Evolutionary conservation across 108 stramenopile genomes (phyloP), one percentile per base, ranked within the genome.

Genomic region (Epipyxis sp.): DNA sequence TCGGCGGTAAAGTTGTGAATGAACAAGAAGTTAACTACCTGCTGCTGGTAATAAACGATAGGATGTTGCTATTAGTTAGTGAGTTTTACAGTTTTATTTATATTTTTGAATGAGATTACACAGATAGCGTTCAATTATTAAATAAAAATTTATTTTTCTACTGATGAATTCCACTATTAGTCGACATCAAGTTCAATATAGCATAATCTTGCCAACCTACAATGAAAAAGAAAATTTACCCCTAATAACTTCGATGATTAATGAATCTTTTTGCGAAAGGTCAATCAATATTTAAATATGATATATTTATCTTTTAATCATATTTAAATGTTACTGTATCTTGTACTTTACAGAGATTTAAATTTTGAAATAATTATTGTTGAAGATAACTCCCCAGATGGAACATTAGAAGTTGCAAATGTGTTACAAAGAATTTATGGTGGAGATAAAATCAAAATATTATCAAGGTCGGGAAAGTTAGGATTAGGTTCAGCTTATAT

Each of bases 221-320:
- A 96, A 99, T 80, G 98, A 99, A 79, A 83, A 94, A 27, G 95
- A 97, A 20, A 99, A 99, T 83, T 89, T 97, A 25, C 96, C 98
- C 29, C 85, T 99, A 35, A 96, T 96, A 20, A 84, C 92, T 32
- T 95, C 90, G 78, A 79, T 98, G 69, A 59, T 98, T 37, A 84
- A 95, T 79, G 87, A 89, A 67, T 86, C 88, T 0, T 59, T 54
- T 65, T 16, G 37, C 1, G 20, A 20, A 59, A 59, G 3, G 76
- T 59, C 13, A 54, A 13, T 54, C 58, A 10, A 1, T 45, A 6
- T 44, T 71, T 6, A 30, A 44, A 13, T 50, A 50, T 50, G 6
- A 50, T 20, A 13, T 20, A 50, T 50, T 50, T 44, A 25, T 44
- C 34, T 25, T 44, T 29, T 41, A n/a, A 3, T 29, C 2, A 43